phyloP scores from a whole-genome alignment of 2,329 filamentous ascomycete genomes.

The Arthrobotrys entomopaga region DNA sequence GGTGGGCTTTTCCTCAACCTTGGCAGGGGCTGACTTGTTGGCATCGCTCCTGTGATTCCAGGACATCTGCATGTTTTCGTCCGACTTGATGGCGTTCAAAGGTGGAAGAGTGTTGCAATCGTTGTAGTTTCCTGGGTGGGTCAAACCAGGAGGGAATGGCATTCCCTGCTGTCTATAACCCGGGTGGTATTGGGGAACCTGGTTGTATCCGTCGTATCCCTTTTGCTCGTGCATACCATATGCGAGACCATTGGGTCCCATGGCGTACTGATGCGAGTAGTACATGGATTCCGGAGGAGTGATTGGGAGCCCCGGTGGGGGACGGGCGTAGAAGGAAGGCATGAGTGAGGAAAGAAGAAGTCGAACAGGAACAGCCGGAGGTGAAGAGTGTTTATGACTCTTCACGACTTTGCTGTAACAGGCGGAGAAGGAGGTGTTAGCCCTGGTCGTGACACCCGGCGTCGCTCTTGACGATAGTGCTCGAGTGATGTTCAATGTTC shows the following conservation, averaged over 20 bases:
- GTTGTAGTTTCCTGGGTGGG: slow-evolving; percentile 55
- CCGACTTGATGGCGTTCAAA: slow-evolving; percentile 43
- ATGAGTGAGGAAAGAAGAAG: slow-evolving; percentile 54
- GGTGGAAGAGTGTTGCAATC: slow-evolving; percentile 49
- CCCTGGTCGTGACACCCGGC: slow-evolving; percentile 25
- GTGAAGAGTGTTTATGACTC: slow-evolving; percentile 53
- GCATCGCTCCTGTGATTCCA: slow-evolving; percentile 55
- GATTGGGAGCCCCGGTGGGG: slow-evolving; percentile 52
- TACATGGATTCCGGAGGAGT: slow-evolving; percentile 53
- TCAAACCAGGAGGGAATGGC: slow-evolving; percentile 57
- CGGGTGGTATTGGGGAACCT: slow-evolving; percentile 55
- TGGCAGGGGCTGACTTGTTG: slow-evolving; percentile 55
- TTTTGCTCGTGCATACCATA: slow-evolving; percentile 56
- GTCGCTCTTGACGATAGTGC: slow-evolving; percentile 12
- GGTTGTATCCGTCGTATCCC: slow-evolving; percentile 56
- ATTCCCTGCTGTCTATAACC: slow-evolving; percentile 54
- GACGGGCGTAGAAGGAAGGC: slow-evolving; percentile 55
- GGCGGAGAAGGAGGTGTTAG: slow-evolving; percentile 41
- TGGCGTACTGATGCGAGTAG: slow-evolving; percentile 48
- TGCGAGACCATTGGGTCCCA: slow-evolving; percentile 29
- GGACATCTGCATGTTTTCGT: slow-evolving; percentile 53
- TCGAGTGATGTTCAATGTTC: slow-evolving; percentile 3
- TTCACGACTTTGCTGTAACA: slow-evolving; percentile 54
- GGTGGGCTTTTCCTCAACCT: slow-evolving; percentile 60
- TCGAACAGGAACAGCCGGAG: slow-evolving; percentile 57